These are phyloP conservation scores for Hypomyces rosellus DNA, from an alignment of 2,329 filamentous ascomycete genomes.

Conservation along the genomic window DNA sequence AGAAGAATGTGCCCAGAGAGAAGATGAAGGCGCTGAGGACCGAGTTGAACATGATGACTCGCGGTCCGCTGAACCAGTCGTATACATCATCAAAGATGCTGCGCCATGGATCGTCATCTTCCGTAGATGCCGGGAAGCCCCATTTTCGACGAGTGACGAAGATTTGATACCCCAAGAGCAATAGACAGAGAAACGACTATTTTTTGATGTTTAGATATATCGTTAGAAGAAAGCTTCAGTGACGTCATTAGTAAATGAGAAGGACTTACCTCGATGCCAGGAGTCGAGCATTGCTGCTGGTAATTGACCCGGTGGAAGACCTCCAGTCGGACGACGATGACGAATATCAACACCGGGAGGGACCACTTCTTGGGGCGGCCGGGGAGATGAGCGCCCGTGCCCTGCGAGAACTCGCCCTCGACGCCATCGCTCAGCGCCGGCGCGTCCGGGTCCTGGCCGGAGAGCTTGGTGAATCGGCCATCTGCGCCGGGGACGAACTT, in stretches of 20 bases:
- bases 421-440: slow-evolving; percentile 13
- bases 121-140: slow-evolving; percentile 24
- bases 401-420: slow-evolving; percentile 27
- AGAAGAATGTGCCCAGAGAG: slow-evolving; percentile 36
- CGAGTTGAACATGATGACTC: slow-evolving; percentile 29
- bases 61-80: slow-evolving; percentile 40
- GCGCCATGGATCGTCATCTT: slow-evolving; percentile 42
- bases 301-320: slow-evolving; percentile 39
- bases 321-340: slow-evolving; percentile 42
- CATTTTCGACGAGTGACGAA: slow-evolving; percentile 29
- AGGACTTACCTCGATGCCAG: slow-evolving; percentile 40
- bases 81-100: slow-evolving; percentile 41
- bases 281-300: slow-evolving; percentile 44
- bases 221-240: slow-evolving; percentile 5
- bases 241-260: slow-evolving; percentile 1
- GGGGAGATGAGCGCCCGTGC: slow-evolving; percentile 30
- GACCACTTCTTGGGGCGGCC: slow-evolving; percentile 42
- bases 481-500: slow-evolving; percentile 42
- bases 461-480: slow-evolving; percentile 36
- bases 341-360: slow-evolving; percentile 36
- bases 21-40: slow-evolving; percentile 33
- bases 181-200: slow-evolving; percentile 41
- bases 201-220: too few species aligned
- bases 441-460: slow-evolving; percentile 13
- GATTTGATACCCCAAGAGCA: slow-evolving; percentile 40